Evolutionary conservation across 495 filamentous ascomycete species (phyloP), one percentile per base, ranked within the genome.

Genomic region (Aspergillus nanangensis): DNA sequence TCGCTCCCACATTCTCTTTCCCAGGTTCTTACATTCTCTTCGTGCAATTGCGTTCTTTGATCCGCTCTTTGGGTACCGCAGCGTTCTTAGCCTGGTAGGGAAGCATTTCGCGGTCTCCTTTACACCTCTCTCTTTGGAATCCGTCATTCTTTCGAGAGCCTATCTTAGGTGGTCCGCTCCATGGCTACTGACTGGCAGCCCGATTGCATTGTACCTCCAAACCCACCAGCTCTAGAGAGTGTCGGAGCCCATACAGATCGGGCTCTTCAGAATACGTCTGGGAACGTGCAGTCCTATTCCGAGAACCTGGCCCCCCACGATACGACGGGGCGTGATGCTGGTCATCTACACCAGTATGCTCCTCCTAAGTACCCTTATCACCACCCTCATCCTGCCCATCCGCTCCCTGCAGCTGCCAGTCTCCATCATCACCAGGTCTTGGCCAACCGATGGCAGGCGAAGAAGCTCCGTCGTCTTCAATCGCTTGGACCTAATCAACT

Each of bases 1-100:
- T 67, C 69, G 70, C 71, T 74, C 63, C 60, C 66, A 75, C 78
- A 80, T 79, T 80, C 76, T 76, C 73, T 78, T 73, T 67, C 62
- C 49, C 66, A 75, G 71, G 71, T 62, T 67, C 63, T 67, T 61
- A 70, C 62, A 66, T 70, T 75, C 66, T 72, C 70, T 63, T 67
- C 59, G 51, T 56, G 47, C 61, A 53, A 51, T 53, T 63, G 57
- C 69, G 69, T 70, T 63, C 62, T 63, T 59, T 61, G 63, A 65
- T 61, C 56, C 61, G 45, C 57, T 63, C 57, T 62, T 62, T 61
- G 65, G 55, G 51, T 51, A 53, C 42, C 55, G 58, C 58, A 69
- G 60, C 63, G 65, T 69, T 66, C 60, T 67, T 69, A 68, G 60
- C 60, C 61, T 60, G 68, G 56, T 61, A 62, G 65, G 54, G n/a